phyloP scores from a whole-genome alignment of 768 basidiomycete genomes.

The Grammothele lineata region DNA sequence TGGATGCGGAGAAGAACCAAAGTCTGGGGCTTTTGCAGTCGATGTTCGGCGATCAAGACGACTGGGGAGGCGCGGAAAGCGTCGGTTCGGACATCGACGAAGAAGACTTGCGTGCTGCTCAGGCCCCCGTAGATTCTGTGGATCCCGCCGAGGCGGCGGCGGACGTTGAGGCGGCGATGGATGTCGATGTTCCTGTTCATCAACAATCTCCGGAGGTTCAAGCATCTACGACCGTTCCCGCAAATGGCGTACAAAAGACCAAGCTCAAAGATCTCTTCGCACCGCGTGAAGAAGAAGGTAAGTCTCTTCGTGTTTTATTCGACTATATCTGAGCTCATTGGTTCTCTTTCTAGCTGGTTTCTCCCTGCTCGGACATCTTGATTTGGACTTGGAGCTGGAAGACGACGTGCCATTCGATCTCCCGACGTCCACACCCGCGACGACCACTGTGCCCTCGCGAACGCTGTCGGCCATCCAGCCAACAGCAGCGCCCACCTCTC shows the following conservation, averaged over 20 bases:
- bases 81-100: slow-evolving; percentile 42
- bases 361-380: slow-evolving; percentile 71
- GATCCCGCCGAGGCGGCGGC: neutral
- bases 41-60: slow-evolving; percentile 47
- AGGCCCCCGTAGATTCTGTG: no score
- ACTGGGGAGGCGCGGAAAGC: slow-evolving; percentile 62
- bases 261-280: slow-evolving; percentile 74
- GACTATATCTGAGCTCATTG: neutral
- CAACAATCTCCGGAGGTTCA: slow-evolving; percentile 28
- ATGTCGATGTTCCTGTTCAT: slow-evolving; percentile 13
- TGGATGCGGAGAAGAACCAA: slow-evolving; percentile 41
- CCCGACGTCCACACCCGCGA: slow-evolving; percentile 12
- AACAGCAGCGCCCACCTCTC: slow-evolving; percentile 6
- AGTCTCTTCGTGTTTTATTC: slow-evolving; percentile 11
- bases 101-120: slow-evolving; percentile 5
- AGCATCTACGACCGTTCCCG: neutral
- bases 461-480: slow-evolving; percentile 1
- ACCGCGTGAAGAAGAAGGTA: slow-evolving; percentile 63
- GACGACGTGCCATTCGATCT: slow-evolving; percentile 42
- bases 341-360: slow-evolving; percentile 46
- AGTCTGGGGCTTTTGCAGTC: slow-evolving; percentile 46
- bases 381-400: slow-evolving; percentile 69
- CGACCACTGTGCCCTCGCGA: slow-evolving; percentile 9
- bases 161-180: slow-evolving; percentile 9
- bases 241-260: slow-evolving; percentile 5